These are phyloP conservation scores for Leccinum truebloodii DNA, from an alignment of 768 basidiomycete genomes.

Conservation along the genomic window DNA sequence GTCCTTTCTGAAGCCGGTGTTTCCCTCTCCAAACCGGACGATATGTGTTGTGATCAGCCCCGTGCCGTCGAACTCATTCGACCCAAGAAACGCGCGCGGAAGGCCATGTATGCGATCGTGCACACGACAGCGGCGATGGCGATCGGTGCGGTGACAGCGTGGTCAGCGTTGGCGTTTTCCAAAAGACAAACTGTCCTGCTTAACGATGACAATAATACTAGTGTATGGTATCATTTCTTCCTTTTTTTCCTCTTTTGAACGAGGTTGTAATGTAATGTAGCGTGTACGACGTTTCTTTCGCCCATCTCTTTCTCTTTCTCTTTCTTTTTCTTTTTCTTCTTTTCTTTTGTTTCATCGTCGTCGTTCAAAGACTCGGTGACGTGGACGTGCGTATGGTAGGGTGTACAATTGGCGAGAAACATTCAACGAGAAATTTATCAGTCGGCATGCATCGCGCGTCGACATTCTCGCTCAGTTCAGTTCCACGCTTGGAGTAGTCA, in stretches of 20 bases:
- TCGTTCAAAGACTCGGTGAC: background rate
- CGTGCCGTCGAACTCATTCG: conserved; percentile 16
- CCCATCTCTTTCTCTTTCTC: background rate
- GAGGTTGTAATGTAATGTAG: conserved; percentile 5
- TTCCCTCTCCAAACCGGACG: background rate
- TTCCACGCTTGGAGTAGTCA: no score
- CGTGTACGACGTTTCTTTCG: background rate
- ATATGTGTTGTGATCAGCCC: background rate
- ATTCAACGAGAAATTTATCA: no score
- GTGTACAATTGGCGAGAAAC: conserved; percentile 5
- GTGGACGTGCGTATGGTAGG: conserved; percentile 2
- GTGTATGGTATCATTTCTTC: background rate
- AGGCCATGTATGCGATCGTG: conserved; percentile 39
- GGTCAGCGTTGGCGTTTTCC: conserved; percentile 71
- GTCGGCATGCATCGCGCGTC: no score
- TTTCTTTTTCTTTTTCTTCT: background rate
- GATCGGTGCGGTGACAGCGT: conserved; percentile 69
- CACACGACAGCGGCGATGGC: conserved; percentile 64
- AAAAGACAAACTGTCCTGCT: conserved; percentile 23
- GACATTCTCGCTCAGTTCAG: no score
- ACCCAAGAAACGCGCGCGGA: conserved; percentile 47
- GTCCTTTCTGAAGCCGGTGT: background rate
- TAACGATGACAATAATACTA: background rate
- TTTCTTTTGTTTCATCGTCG: background rate
- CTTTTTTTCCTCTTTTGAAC: background rate